A percentile compares a stretch with the other conserved stretches of the same genome.
These are phyloP conservation scores for Aureobasidium zeae DNA, from an alignment of 2,329 filamentous ascomycete genomes.

Conservation along the genomic window DNA sequence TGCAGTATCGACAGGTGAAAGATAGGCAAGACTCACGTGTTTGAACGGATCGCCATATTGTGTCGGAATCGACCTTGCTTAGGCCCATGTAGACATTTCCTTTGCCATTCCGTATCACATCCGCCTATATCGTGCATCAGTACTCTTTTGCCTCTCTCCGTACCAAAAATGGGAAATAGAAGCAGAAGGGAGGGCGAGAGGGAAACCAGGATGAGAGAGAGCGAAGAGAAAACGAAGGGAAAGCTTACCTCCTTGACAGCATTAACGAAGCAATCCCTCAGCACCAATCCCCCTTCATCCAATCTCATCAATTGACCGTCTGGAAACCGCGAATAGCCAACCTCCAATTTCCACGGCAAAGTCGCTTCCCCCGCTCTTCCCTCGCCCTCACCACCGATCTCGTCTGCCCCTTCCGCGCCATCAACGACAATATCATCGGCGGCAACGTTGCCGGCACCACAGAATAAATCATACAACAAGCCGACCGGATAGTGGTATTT, in stretches of 20 bases:
- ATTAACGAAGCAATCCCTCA: constrained; percentile 60
- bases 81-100: constrained; percentile 85
- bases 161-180: too few species aligned
- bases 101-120: constrained; percentile 79
- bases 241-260: constrained; percentile 53
- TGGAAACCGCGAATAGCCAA: constrained; percentile 53
- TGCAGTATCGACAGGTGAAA: not conserved
- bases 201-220: too few species aligned
- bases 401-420: constrained; percentile 20
- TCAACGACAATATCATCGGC: constrained; percentile 16
- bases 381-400: constrained; percentile 20
- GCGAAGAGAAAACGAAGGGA: not conserved
- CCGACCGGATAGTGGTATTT: constrained; percentile 66
- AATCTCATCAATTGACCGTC: constrained; percentile 49
- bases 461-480: constrained; percentile 60
- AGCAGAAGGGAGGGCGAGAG: too few species aligned
- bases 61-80: constrained; percentile 72
- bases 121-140: constrained; percentile 44
- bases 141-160: constrained; percentile 15
- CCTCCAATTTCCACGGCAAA: constrained; percentile 54
- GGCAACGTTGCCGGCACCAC: too few species aligned
- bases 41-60: constrained; percentile 72
- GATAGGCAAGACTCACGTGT: constrained; percentile 46
- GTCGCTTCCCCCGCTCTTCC: too few species aligned
- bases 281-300: constrained; percentile 44